Conservation (phyloP, 352 stramenopile genomes). For the Aphanomyces invadans region DNA sequence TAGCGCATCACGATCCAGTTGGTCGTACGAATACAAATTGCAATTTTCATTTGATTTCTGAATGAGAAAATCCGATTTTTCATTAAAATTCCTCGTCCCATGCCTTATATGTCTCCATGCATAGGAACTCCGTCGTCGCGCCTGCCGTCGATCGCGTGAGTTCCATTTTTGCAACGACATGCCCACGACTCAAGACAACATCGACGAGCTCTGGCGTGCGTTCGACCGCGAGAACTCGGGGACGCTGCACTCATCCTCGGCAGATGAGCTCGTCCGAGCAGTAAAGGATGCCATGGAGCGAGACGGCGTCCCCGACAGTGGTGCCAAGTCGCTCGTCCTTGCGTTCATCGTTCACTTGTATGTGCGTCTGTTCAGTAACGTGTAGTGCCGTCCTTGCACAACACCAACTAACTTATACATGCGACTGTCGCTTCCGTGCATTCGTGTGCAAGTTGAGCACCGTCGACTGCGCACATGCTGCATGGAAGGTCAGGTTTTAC, state of each 20-base stretch:
- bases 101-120: not conserved
- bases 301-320: not conserved
- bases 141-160: not conserved
- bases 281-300: conserved; percentile 8
- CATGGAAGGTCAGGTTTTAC: too few relatives aligned
- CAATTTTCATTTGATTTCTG: not conserved
- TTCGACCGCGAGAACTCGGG: not conserved
- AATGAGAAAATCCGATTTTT: too few relatives aligned
- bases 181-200: not conserved
- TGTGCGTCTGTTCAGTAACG: not conserved
- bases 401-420: too few relatives aligned
- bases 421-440: too few relatives aligned
- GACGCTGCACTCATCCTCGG: not conserved
- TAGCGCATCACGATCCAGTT: not conserved
- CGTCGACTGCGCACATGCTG: too few relatives aligned
- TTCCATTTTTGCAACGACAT: not conserved
- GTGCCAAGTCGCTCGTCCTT: not conserved
- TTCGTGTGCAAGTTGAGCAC: too few relatives aligned
- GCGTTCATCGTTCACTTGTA: conserved; percentile 7
- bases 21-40: not conserved
- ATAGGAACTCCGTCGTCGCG: not conserved
- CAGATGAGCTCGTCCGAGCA: not conserved
- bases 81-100: too few relatives aligned
- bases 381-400: not conserved
- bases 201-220: not conserved